Base-by-base conservation (phyloP, 192 early-diverging fungal genomes). In the Dissophora ornata region DNA sequence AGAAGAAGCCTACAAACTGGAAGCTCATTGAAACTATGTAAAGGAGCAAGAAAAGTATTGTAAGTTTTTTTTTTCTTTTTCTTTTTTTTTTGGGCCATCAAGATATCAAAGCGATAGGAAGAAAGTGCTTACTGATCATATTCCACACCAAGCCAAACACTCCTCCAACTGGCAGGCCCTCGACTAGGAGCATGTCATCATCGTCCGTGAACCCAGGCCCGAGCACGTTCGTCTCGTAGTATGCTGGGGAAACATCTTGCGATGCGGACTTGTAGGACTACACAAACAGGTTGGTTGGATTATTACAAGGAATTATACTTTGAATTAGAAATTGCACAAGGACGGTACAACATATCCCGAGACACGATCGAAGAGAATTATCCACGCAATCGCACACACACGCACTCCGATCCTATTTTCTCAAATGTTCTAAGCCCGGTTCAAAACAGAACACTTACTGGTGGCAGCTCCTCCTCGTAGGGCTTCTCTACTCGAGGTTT, bases 151-250 rank as follows among this genome's bases (percentile, higher is more conserved):
- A 95, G 33, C 90, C 79, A 48, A 94, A 86, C 18, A 90, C 70
- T 48, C 88, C 89, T 3, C 97, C 97, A 8, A 97, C 95, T 3
- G 97, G 95, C 60, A 98, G 58, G 13, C 96, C 95, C 57, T 98
- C 97, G 10, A 98, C 89, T 18, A 98, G 71, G 1, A 97, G 79
- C 70, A 51, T 55, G 26, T 70, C 69, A 25, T 95, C 91, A 42
- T 95, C 97, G 41, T 93, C 93, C 67, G 92, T 89, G 28, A 74
- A 79, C 13, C 88, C 88, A 32, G 91, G 84, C 10, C 88, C 82
- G 59, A 93, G 60, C 4, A 67, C 22, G 19, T 42, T 67, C 15
- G 63, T 48, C 58, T 77, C 71, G 25, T 77, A 59, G 33, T 77
- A 77, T 6, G 64, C 71, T 26, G 71, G 71, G 13, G 71, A 66